Conservation (phyloP, 1,284 basidiomycete species). For the Sporisorium sorghi region DNA sequence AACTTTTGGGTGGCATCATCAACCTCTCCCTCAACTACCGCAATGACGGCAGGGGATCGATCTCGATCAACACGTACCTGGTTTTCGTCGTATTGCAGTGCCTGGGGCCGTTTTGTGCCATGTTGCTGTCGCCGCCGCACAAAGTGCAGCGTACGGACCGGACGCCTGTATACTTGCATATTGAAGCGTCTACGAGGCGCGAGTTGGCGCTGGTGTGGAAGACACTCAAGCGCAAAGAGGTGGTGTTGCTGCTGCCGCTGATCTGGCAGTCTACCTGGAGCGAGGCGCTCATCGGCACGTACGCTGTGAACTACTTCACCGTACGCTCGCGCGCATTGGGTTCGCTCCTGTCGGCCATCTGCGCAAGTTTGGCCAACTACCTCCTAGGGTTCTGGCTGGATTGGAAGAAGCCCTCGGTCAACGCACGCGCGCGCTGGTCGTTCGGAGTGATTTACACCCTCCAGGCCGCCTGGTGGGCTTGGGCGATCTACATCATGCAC, state of each 20-base stretch:
- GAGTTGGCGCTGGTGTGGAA: constrained; percentile 64
- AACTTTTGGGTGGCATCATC: constrained; percentile 69
- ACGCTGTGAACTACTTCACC: constrained; percentile 61
- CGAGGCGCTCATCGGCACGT: constrained; percentile 64
- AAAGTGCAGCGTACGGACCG: constrained; percentile 69
- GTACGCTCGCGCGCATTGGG: constrained; percentile 67
- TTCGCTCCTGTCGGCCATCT: constrained; percentile 67
- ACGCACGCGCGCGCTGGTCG: constrained; percentile 53
- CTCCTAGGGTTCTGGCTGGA: constrained; percentile 69
- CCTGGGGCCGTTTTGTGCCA: constrained; percentile 64
- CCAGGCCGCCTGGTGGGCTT: constrained; percentile 64
- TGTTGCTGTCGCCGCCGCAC: constrained; percentile 66
- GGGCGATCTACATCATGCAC: constrained; percentile 66
- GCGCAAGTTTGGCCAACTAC: constrained; percentile 64
- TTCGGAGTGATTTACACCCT: constrained; percentile 60
- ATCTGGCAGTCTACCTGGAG: constrained; percentile 61
- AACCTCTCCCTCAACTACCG: constrained; percentile 69
- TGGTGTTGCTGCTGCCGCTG: constrained; percentile 62
- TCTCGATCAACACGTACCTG: constrained; percentile 68
- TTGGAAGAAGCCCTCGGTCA: constrained; percentile 53
- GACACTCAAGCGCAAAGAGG: constrained; percentile 40
- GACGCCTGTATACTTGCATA: constrained; percentile 64
- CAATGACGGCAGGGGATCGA: constrained; percentile 58
- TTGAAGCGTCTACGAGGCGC: constrained; percentile 47
- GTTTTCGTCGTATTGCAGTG: constrained; percentile 70